These are phyloP conservation scores for Paramecium octaurelia DNA, from an alignment of 73 alveolate species.

Conservation along the genomic window DNA sequence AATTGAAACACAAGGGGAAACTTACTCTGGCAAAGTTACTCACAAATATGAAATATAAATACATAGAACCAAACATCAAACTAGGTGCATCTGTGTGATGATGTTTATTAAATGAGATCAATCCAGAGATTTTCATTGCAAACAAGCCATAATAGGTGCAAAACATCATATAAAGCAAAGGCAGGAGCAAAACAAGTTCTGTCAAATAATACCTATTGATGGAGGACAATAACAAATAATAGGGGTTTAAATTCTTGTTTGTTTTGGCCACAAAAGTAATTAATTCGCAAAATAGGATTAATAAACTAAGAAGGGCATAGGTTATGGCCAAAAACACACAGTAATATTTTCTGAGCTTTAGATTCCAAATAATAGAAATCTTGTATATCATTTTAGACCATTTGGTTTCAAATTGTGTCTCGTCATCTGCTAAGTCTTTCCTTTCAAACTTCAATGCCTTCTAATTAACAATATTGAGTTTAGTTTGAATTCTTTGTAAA, in stretches of 20 bases:
- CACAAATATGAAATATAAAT: neutral
- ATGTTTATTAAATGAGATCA: conserved; percentile 39
- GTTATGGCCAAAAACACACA: neutral
- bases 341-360: conserved; percentile 13
- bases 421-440: neutral
- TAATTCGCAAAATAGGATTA: conserved; percentile 34
- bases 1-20: conserved; percentile 51
- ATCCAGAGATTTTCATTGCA: conserved; percentile 30
- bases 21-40: conserved; percentile 60
- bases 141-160: conserved; percentile 50
- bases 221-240: neutral
- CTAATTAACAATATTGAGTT: neutral
- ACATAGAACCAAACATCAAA: conserved; percentile 55
- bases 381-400: neutral
- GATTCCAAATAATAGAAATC: conserved; percentile 35
- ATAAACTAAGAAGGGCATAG: neutral
- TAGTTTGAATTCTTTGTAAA: conserved; percentile 46
- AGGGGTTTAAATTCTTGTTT: neutral
- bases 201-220: neutral
- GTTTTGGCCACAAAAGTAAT: neutral
- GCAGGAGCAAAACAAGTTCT: neutral
- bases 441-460: conserved; percentile 2
- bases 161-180: conserved; percentile 43
- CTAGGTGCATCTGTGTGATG: conserved; percentile 64
- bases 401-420: conserved; percentile 9